Percentiles rank a stretch among this genome's conserved stretches.
These are phyloP conservation scores for Gorgonomyces haynaldii DNA, from an alignment of 192 early-diverging fungal species.

Conservation along the genomic window DNA sequence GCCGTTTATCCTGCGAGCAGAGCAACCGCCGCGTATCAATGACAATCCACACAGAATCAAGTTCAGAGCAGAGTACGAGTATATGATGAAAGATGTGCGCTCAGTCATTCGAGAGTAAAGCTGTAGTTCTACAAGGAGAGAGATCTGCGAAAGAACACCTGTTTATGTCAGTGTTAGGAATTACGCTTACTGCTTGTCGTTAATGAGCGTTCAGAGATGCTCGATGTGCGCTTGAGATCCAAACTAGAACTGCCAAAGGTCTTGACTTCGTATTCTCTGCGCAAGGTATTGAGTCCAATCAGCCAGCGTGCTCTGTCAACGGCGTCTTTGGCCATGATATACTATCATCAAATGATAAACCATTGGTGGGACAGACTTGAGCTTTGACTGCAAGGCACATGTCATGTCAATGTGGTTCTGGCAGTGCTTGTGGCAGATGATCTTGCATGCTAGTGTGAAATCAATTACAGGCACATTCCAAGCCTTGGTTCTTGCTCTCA, in stretches of 20 bases:
- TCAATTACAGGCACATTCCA: constrained; percentile 31
- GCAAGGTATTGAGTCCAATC: constrained; percentile 22
- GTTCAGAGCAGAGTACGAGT: not conserved
- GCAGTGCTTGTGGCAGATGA: constrained; percentile 31
- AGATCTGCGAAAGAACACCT: not conserved
- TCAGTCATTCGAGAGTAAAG: not conserved
- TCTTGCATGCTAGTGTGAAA: constrained; percentile 19
- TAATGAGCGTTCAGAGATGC: not conserved
- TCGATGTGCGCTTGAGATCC: not conserved
- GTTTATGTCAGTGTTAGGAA: constrained; percentile 1
- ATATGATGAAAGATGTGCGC: not conserved
- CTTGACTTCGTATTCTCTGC: constrained; percentile 14
- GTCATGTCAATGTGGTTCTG: constrained; percentile 21
- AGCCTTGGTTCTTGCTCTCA: constrained; percentile 30
- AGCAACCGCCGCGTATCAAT: not conserved
- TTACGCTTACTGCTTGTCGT: not conserved
- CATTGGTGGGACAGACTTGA: constrained; percentile 25
- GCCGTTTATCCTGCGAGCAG: not conserved
- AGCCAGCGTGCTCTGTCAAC: constrained; percentile 30
- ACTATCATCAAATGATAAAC: constrained; percentile 25
- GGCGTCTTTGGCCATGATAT: constrained; percentile 36
- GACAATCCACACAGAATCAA: not conserved
- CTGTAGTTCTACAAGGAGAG: not conserved
- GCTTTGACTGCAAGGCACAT: constrained; percentile 19
- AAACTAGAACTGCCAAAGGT: not conserved